Percentiles rank a stretch among this genome's conserved stretches.
phyloP scores from a whole-genome alignment of 2,329 filamentous ascomycete genomes.

The Diplodia seriata region DNA sequence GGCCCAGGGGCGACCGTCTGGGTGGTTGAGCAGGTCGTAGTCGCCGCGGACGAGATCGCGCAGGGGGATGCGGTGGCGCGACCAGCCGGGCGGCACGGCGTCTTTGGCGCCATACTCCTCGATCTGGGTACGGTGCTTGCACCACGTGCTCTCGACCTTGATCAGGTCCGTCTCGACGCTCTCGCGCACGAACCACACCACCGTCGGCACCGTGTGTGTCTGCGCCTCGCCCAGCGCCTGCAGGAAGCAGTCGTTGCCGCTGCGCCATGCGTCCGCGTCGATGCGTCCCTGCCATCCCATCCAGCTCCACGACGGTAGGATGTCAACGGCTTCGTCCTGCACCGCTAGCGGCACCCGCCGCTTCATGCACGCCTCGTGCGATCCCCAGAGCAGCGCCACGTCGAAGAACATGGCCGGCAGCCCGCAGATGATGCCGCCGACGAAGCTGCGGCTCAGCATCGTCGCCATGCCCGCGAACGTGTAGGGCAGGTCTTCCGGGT shows the following conservation, averaged over 20 bases:
- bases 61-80: not conserved
- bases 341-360: not conserved
- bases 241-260: slow-evolving; percentile 20
- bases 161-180: slow-evolving; percentile 23
- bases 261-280: not conserved
- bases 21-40: slow-evolving; percentile 23
- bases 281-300: slow-evolving; percentile 34
- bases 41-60: slow-evolving; percentile 12
- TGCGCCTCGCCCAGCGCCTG: not conserved
- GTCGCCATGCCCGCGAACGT: slow-evolving; percentile 33
- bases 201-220: slow-evolving; percentile 19
- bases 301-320: slow-evolving; percentile 33
- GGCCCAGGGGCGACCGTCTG: slow-evolving; percentile 5
- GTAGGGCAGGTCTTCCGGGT: slow-evolving; percentile 33
- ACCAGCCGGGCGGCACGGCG: slow-evolving; percentile 8
- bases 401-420: slow-evolving; percentile 37
- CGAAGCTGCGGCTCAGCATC: slow-evolving; percentile 22
- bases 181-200: slow-evolving; percentile 26
- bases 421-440: slow-evolving; percentile 35
- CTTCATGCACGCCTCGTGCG: slow-evolving; percentile 25
- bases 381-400: slow-evolving; percentile 35
- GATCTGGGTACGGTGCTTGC: slow-evolving; percentile 16
- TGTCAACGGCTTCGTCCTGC: slow-evolving; percentile 10
- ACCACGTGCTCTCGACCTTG: slow-evolving; percentile 25
- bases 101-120: slow-evolving; percentile 6